Evolutionary conservation across 2,329 filamentous ascomycete genomes (phyloP).

Genomic region (Botrytis tulipae): DNA sequence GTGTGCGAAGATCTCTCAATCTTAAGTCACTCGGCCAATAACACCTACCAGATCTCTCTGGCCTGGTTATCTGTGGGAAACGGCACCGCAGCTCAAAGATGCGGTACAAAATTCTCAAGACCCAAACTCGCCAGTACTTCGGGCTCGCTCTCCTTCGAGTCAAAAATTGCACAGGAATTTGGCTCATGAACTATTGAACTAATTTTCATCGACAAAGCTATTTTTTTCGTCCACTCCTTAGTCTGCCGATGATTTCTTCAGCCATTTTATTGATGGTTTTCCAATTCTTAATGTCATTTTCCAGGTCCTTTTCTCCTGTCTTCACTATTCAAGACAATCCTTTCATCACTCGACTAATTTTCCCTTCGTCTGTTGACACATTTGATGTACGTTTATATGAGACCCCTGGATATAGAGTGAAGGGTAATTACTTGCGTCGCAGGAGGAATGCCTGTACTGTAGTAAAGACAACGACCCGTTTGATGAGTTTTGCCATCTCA

Average conservation of each 20-base stretch:
- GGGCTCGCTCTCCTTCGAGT: neutral
- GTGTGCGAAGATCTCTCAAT: too few species aligned
- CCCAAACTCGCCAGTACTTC: neutral
- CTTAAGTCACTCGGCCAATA: neutral
- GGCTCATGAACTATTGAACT: neutral
- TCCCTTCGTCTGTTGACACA: neutral
- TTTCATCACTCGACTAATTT: neutral
- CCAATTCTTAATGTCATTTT: neutral
- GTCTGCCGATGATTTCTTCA: neutral
- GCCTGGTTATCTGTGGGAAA: neutral
- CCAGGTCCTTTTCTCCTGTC: neutral
- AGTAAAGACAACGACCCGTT: too few species aligned
- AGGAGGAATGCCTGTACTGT: too few species aligned
- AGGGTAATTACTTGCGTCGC: too few species aligned
- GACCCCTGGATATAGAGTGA: too few species aligned
- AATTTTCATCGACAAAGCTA: too few species aligned
- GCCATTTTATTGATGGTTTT: neutral
- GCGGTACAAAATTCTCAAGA: neutral
- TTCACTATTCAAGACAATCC: neutral
- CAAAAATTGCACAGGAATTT: neutral
- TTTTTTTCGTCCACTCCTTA: neutral
- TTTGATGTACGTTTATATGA: too few species aligned
- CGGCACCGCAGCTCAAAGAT: neutral
- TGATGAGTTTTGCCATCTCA: too few species aligned
- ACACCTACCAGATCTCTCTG: neutral